Evolutionary conservation across 192 early-diverging fungal species (phyloP).

Genomic region (Entomortierella parvispora): DNA sequence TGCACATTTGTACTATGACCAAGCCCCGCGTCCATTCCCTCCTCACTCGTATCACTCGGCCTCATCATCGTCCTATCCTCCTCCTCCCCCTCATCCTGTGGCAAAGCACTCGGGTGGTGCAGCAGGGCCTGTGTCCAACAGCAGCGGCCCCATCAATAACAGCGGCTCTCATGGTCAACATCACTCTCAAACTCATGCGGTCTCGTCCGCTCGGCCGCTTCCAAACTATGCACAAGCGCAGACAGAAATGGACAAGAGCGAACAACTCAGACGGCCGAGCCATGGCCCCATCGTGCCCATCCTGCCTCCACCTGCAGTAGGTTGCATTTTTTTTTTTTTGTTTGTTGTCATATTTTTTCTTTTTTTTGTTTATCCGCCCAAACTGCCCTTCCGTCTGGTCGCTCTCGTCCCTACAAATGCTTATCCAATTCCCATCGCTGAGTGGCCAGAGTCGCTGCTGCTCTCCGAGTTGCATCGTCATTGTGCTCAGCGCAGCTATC

Average conservation of each 20-base stretch:
- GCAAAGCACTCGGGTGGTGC: no score
- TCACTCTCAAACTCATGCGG: slow-evolving; percentile 5
- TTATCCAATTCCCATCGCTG: no score
- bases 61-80: no score
- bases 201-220: slow-evolving; percentile 16
- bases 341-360: slow-evolving; percentile 2
- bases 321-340: slow-evolving; percentile 16
- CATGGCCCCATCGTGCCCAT: slow-evolving; percentile 39
- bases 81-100: no score
- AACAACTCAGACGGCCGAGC: slow-evolving; percentile 20
- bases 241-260: slow-evolving; percentile 11
- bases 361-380: background rate
- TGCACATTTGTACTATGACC: background rate
- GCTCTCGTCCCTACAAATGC: slow-evolving; percentile 7
- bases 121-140: background rate
- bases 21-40: background rate
- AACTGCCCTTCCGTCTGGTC: background rate
- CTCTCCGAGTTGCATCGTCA: no score
- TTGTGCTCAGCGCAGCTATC: no score
- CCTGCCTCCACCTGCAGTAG: slow-evolving; percentile 51
- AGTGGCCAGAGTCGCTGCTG: background rate
- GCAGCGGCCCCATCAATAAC: background rate
- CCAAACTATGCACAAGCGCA: slow-evolving; percentile 23
- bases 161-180: background rate
- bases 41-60: background rate